These are phyloP conservation scores for Colletotrichum plurivorum DNA, from an alignment of 2,329 filamentous ascomycete species.

Conservation along the genomic window DNA sequence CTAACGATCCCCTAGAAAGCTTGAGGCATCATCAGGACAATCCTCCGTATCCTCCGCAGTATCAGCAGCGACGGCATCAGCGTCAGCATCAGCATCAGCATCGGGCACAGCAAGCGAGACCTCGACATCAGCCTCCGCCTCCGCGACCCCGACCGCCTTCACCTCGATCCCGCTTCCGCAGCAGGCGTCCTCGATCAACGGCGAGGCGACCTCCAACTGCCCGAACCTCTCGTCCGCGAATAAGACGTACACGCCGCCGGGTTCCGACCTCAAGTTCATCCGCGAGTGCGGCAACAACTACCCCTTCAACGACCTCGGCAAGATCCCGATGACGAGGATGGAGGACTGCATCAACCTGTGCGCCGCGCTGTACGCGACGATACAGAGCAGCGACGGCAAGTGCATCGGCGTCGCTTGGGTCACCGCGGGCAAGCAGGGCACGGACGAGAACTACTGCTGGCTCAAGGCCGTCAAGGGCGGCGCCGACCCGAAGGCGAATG, in stretches of 20 bases:
- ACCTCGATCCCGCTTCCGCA: conserved; percentile 25
- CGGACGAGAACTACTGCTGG: conserved; percentile 42
- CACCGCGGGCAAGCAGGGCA: conserved; percentile 42
- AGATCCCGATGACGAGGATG: conserved; percentile 43
- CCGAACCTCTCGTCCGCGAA: conserved; percentile 19
- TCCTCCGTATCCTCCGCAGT: not conserved
- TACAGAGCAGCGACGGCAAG: conserved; percentile 37
- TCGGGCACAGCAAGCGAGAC: not conserved
- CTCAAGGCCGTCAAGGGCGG: conserved; percentile 40
- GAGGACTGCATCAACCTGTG: conserved; percentile 44
- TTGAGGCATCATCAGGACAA: conserved; percentile 7
- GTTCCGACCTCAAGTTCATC: conserved; percentile 41
- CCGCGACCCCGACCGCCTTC: conserved; percentile 5
- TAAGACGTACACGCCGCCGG: conserved; percentile 41
- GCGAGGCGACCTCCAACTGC: conserved; percentile 12
- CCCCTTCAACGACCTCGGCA: conserved; percentile 39
- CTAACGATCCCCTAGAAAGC: not conserved
- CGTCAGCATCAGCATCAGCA: not conserved
- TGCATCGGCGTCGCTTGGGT: conserved; percentile 44
- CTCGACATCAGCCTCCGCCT: not conserved
- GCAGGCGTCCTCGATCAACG: conserved; percentile 20
- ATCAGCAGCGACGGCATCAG: not conserved
- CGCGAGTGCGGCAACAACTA: conserved; percentile 42
- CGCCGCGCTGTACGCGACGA: conserved; percentile 42
- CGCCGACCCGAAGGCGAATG: conserved; percentile 9